Conservation (phyloP, 768 basidiomycete species). For the Macrolepiota dolichaula region DNA sequence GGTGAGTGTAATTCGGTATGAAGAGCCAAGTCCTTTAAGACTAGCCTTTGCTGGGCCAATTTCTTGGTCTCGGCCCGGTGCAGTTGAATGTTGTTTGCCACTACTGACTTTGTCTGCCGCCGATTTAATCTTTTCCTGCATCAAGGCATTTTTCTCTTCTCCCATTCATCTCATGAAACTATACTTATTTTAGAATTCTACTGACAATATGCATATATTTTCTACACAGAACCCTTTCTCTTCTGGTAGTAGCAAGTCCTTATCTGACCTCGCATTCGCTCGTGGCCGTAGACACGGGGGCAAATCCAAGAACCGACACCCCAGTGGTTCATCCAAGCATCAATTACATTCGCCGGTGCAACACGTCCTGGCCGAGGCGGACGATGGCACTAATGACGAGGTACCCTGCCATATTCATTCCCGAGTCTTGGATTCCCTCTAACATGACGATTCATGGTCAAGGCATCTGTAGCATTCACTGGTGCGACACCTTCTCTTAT, state of each 20-base stretch:
- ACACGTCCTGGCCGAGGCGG: background rate
- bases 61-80: background rate
- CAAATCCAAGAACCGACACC: conserved; percentile 18
- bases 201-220: conserved; percentile 2
- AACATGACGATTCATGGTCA: background rate
- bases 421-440: background rate
- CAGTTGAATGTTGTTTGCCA: background rate
- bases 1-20: conserved; percentile 13
- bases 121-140: background rate
- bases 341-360: conserved; percentile 12
- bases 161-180: background rate
- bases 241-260: conserved; percentile 9
- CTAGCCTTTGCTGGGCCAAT: background rate
- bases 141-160: background rate
- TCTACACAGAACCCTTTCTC: conserved; percentile 1
- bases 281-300: conserved; percentile 31
- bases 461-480: background rate
- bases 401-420: background rate
- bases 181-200: background rate
- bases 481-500: background rate
- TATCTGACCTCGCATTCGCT: conserved; percentile 22
- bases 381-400: background rate
- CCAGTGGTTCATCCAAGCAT: conserved; percentile 9
- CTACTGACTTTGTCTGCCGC: background rate
- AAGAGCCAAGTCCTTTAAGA: background rate